phyloP scores from a whole-genome alignment of 495 filamentous ascomycete genomes.

The Daldinia vernicosa region DNA sequence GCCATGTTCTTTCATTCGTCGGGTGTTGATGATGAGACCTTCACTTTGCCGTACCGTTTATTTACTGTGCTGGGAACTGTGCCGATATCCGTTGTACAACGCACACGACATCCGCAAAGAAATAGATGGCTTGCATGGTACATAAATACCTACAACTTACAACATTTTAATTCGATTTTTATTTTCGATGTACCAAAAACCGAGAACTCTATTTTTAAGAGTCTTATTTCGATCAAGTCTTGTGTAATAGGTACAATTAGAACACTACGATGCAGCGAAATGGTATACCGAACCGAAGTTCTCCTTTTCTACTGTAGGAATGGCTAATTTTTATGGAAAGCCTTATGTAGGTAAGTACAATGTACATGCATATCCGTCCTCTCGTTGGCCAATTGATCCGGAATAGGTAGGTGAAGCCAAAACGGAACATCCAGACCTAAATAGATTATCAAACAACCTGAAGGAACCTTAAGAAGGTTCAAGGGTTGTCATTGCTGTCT shows the following conservation, averaged over 20 bases:
- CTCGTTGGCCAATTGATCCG: constrained; percentile 15
- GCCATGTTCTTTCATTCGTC: constrained; percentile 37
- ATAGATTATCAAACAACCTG: neutral
- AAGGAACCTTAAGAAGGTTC: neutral
- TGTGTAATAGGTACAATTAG: neutral
- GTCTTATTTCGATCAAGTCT: neutral
- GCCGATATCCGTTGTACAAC: constrained; percentile 6
- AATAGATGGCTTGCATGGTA: neutral
- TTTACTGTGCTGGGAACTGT: constrained; percentile 26
- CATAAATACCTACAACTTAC: neutral
- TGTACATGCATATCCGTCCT: neutral
- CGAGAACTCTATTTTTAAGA: neutral
- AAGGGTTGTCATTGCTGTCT: neutral
- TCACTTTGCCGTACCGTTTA: constrained; percentile 15
- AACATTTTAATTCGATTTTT: neutral
- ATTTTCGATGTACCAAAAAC: neutral
- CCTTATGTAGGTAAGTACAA: neutral
- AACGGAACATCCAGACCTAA: neutral
- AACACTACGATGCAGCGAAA: neutral
- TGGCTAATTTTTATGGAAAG: neutral
- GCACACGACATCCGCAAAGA: neutral
- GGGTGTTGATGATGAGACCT: constrained; percentile 27
- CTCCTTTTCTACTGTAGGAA: neutral
- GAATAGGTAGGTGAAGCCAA: constrained; percentile 17
- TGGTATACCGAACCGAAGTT: neutral